phyloP scores from a whole-genome alignment of 257 asterid species.

The Parsonsia alboflavescens region DNA sequence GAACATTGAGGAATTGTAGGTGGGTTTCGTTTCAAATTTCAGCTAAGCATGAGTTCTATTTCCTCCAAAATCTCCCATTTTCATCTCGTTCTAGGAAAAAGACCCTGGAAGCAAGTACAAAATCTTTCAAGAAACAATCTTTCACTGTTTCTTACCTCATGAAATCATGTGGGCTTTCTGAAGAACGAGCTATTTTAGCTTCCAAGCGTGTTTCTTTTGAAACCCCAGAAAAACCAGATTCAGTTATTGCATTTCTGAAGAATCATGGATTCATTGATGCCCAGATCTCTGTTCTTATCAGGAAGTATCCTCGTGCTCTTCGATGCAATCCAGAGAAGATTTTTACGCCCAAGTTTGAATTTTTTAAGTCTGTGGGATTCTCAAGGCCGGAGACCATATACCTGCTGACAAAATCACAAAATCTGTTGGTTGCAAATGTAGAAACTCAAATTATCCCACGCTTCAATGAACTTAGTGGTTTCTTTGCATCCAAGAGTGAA shows the following conservation, averaged over 20 bases:
- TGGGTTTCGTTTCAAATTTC: not conserved
- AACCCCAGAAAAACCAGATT: constrained; percentile 19
- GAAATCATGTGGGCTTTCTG: constrained; percentile 22
- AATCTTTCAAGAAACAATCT: not conserved
- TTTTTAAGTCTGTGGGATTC: constrained; percentile 10
- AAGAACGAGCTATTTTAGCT: constrained; percentile 21
- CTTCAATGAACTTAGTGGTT: not conserved
- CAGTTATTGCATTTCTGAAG: constrained; percentile 16
- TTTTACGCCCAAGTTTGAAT: constrained; percentile 24
- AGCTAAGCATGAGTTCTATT: not conserved
- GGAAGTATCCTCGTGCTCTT: constrained; percentile 16
- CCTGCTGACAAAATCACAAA: constrained; percentile 4
- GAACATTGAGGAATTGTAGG: not conserved
- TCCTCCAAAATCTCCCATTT: not conserved
- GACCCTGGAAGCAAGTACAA: not conserved
- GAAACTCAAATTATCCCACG: constrained; percentile 8
- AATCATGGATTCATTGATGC: constrained; percentile 16
- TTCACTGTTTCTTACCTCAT: constrained; percentile 24
- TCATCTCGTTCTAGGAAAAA: not conserved
- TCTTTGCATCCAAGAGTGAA: not conserved
- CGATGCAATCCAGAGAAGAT: constrained; percentile 12
- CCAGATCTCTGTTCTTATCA: constrained; percentile 13
- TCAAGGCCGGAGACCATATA: constrained; percentile 1
- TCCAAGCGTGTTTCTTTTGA: constrained; percentile 6
- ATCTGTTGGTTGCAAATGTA: not conserved